Evolutionary conservation across 225 moss, liverwort and hornwort genomes (phyloP), one percentile per base, ranked within the genome.

Genomic region (Physcomitrellopsis africana): DNA sequence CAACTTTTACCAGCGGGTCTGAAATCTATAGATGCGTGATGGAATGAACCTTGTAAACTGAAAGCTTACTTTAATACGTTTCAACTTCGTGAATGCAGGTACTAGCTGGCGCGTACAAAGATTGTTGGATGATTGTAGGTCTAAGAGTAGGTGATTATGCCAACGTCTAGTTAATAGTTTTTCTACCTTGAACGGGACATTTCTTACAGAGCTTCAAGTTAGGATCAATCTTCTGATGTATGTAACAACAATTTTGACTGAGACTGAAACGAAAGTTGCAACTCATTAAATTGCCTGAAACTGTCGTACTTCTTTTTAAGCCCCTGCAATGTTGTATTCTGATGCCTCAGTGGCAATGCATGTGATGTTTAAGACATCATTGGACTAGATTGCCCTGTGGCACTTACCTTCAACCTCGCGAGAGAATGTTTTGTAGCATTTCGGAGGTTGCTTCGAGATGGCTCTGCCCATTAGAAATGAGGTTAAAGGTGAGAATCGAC

Each of bases 101-200:
- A 24, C 58, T 53, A n/a, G 79, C 59, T 58, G 93, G 93, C 29
- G 89, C 87, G 37, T 93, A 81, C 74, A 89, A 86, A 72, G 86
- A 87, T 77, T 93, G 93, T 67, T 93, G 93, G 93, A 91, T 93
- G 93, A 83, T 91, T 68, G 93, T 93, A 55, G 93, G 93, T 62
- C 68, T 89, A 32, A 87, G 93, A 56, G 79, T 90, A 46, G 93
- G 93, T 67, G 93, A 93, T 74, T 93, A 91, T 79, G 93, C 89
- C 45, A 93, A 91, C 51, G 91, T 93, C 24, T 93, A 80, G 67
- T 7, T 12, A 3, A 26, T 10, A 19, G 47, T 32, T 72, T 37
- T 18, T 1, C 32, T 61, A 61, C 57, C 16, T 53, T 57, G 54
- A 24, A 26, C 3, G n/a, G 11, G 45, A 27, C 27, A 75, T 49